Evolutionary conservation across 1,139 yeast genomes (phyloP).

Genomic region (Suhomyces ambrosiae): DNA sequence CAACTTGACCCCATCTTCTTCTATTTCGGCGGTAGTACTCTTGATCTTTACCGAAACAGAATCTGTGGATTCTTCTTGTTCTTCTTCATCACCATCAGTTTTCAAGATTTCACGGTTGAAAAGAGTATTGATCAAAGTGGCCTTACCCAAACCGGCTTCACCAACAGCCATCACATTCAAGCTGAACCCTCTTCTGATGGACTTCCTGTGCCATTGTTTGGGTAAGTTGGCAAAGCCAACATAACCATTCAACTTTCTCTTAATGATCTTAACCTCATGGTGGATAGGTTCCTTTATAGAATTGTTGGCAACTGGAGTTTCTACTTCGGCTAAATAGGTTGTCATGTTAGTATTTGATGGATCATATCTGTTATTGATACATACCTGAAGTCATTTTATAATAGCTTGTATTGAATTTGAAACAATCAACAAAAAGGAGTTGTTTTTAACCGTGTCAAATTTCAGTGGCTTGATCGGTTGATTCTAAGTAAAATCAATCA

Average conservation of each 20-base stretch:
- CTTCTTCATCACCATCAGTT: slow-evolving; percentile 20
- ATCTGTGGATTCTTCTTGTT: slow-evolving; percentile 20
- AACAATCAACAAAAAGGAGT: slow-evolving; percentile 5
- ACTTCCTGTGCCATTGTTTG: slow-evolving; percentile 97
- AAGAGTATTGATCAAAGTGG: slow-evolving; percentile 88
- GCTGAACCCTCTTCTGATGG: slow-evolving; percentile 90
- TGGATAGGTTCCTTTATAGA: slow-evolving; percentile 21
- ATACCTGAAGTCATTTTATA: slow-evolving; percentile 12
- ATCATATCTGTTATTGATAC: slow-evolving; percentile 1
- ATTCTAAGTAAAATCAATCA: neutral
- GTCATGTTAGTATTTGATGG: slow-evolving; percentile 12
- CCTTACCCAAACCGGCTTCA: slow-evolving; percentile 90
- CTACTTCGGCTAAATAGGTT: slow-evolving; percentile 15
- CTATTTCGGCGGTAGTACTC: slow-evolving; percentile 71
- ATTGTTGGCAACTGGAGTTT: slow-evolving; percentile 9
- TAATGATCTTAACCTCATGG: slow-evolving; percentile 60
- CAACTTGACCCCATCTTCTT: slow-evolving; percentile 91
- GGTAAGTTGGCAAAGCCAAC: slow-evolving; percentile 99
- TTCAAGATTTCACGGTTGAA: slow-evolving; percentile 74
- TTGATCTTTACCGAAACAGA: slow-evolving; percentile 56
- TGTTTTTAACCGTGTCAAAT: slow-evolving; percentile 4
- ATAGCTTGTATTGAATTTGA: slow-evolving; percentile 6
- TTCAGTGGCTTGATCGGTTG: slow-evolving; percentile 2
- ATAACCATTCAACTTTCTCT: slow-evolving; percentile 83
- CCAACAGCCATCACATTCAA: slow-evolving; percentile 90